Base-by-base conservation (phyloP, 345 rosid genomes). In the Eucalyptus cloeziana region DNA sequence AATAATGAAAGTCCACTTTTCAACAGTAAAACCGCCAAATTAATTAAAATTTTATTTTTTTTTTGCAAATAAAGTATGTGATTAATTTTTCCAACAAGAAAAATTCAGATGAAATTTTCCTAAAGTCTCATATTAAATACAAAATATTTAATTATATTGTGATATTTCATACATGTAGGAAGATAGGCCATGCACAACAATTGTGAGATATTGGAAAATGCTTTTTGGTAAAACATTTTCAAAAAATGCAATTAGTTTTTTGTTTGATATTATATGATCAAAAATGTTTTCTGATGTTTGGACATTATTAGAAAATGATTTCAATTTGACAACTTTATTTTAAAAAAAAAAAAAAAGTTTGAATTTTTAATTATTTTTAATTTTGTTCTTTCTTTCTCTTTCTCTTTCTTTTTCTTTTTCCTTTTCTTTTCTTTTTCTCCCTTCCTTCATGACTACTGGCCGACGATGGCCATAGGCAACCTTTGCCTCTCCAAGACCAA, bases 381-480 rank as follows among this genome's bases (percentile, higher is more conserved):
- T 17, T 51, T 7, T 51, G 22, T 51, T 51, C 56, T 51, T 0
- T 51, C 8, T 51, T 6, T 51, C 54, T 51, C 2, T 50, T 50
- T 50, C 19, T 14, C 2, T 50, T 50, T 14, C 3, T 50, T 6
- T 45, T 45, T 50, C 2, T 47, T 47, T 51, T 1, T n/a, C n/a
- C 2, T 17, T 51, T n/a, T n/a, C n/a, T n/a, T n/a, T n/a, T n/a
- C n/a, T n/a, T 51, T 0, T 51, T 51, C 56, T 51, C 22, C 0
- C 56, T 51, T 51, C 22, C 56, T 51, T 51, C 56, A 3, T 22
- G 0, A 51, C 22, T 17, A 51, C n/a, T 51, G 1, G 56, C 2
- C 2, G 4, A 51, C 0, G 0, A 3, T 0, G 56, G 56, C 56
- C 56, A 51, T 3, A 51, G 22, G 56, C 56, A 17, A 51, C 4